Percentiles rank a stretch among this genome's conserved stretches.
Evolutionary conservation across 176 grass and related monocot genomes (phyloP).

Genomic region (bread wheat (Triticum aestivum)): DNA sequence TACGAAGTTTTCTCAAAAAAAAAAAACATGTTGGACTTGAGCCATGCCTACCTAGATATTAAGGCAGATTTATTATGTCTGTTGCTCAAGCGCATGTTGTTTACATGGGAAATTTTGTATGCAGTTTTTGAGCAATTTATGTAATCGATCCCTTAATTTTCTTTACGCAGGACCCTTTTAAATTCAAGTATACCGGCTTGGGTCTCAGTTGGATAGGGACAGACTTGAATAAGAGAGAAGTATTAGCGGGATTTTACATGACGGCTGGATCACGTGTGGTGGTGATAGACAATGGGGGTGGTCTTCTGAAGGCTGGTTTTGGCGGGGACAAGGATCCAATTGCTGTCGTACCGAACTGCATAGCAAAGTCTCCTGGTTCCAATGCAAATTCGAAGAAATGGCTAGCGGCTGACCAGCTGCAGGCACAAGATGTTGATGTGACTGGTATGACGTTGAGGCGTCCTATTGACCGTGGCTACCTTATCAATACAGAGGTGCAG

Average conservation of each 20-base stretch:
- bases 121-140: background rate
- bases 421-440: slow-evolving; percentile 64
- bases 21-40: background rate
- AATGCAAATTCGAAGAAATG: slow-evolving; percentile 56
- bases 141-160: background rate
- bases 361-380: slow-evolving; percentile 48
- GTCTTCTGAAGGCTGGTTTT: slow-evolving; percentile 89
- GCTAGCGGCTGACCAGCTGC: slow-evolving; percentile 81
- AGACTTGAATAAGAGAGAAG: background rate
- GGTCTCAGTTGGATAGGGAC: background rate
- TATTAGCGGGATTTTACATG: slow-evolving; percentile 8
- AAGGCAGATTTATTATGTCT: background rate
- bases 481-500: slow-evolving; percentile 83
- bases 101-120: background rate
- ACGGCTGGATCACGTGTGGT: slow-evolving; percentile 55
- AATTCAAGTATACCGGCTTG: background rate
- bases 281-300: slow-evolving; percentile 89
- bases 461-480: slow-evolving; percentile 91
- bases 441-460: slow-evolving; percentile 72
- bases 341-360: slow-evolving; percentile 83
- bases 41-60: background rate
- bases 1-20: background rate
- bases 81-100: background rate
- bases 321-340: slow-evolving; percentile 72
- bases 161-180: background rate